A percentile compares a stretch with the other conserved stretches of the same genome.
phyloP scores from a whole-genome alignment of 352 stramenopile genomes.

The Phytopythium kandeliae region DNA sequence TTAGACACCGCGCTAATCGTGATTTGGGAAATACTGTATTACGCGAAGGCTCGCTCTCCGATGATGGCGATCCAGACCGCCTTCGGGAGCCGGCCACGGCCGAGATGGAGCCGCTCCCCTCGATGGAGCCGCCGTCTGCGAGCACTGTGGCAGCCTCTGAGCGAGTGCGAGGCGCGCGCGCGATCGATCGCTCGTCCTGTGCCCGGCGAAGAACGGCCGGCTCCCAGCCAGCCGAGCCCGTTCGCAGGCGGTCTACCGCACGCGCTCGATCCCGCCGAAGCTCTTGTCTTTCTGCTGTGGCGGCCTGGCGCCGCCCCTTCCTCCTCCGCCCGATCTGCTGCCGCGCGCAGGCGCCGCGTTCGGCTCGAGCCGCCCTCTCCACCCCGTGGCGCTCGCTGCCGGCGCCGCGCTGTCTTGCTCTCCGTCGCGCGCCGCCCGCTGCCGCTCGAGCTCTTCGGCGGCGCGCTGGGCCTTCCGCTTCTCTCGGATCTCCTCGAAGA shows the following conservation, averaged over 20 bases:
- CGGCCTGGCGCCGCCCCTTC: conserved; percentile 2
- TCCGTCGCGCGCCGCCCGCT: conserved; percentile 15
- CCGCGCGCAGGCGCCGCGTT: conserved; percentile 12
- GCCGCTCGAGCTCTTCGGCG: conserved; percentile 23
- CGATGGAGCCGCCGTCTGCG: no score
- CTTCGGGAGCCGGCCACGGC: no score
- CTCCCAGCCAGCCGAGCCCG: no score
- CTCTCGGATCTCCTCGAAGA: conserved; percentile 42
- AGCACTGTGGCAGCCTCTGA: no score
- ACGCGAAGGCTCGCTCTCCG: no score
- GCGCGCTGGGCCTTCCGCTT: conserved; percentile 28
- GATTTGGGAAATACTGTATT: no score
- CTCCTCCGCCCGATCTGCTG: conserved; percentile 6
- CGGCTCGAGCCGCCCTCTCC: conserved; percentile 59
- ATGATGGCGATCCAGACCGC: no score
- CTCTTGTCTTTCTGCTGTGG: conserved; percentile 24
- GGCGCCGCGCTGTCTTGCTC: conserved; percentile 8
- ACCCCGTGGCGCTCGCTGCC: conserved; percentile 49
- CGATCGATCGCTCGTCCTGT: no score
- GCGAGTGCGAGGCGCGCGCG: no score
- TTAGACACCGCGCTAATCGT: no score
- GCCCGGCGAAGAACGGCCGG: no score
- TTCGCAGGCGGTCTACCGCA: conserved; percentile 28
- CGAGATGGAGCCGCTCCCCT: no score
- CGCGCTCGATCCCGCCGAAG: conserved; percentile 53